Evolutionary conservation across 2,329 filamentous ascomycete species (phyloP), one percentile per base, ranked within the genome.

Genomic region (Aspergillus sp.): DNA sequence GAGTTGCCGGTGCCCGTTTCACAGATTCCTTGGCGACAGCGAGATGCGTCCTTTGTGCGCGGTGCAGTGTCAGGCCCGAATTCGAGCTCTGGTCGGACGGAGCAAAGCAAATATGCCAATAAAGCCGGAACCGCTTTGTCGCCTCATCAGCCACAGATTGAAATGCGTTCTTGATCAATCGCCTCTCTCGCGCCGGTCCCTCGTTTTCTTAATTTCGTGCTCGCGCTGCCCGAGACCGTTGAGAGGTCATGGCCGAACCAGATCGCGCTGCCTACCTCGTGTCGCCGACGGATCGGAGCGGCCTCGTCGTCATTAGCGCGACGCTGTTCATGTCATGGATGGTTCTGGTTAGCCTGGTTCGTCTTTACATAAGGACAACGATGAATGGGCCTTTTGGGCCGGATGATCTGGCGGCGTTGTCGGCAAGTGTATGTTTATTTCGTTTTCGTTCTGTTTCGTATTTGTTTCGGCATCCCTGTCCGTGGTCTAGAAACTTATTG

Each of bases 321-420:
- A 42, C 37, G 2, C 16, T 48, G 6, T 45, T 48, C 17, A 44
- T 48, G 43, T 45, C 42, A n/a, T 47, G 43, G 43, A 48, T 46
- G 41, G 30, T 43, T 2, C 15, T 42, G 10, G 41, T 42, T 11
- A 36, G 30, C 5, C 30, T 46, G 6, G 36, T 43, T 16, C 45
- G 43, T 15, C 33, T 47, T 15, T 49, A 49, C 31, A 51, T 45
- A 26, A 41, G 46, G 13, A 13, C 45, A 10, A 29, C 37, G 12
- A 49, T 52, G 12, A 52, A 48, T 26, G 48, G 48, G 5, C 47
- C 46, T 0, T 37, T 46, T 15, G 43, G 42, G 3, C 10, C 37
- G 25, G 48, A 52, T 27, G 48, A 52, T 30, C 17, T 42, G 11
- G 35, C 39, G 28, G 40, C 39, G 15, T 43, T 40, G 27, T 24